phyloP scores from a whole-genome alignment of 768 basidiomycete species.

The Suillus subaureus region DNA sequence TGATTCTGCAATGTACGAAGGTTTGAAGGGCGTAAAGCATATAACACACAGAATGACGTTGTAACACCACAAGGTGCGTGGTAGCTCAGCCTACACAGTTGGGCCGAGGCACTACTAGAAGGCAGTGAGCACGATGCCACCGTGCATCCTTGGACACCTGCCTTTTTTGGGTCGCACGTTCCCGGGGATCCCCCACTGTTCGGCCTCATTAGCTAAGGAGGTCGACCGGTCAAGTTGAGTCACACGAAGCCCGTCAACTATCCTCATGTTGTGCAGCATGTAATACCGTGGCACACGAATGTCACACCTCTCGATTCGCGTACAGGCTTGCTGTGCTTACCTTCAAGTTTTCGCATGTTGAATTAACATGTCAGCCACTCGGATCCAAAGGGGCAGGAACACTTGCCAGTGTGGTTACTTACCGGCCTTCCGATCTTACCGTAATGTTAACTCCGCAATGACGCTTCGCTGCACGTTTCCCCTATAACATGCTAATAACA shows the following conservation, averaged over 20 bases:
- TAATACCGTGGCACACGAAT: neutral
- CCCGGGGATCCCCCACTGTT: neutral
- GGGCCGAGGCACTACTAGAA: neutral
- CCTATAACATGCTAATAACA: neutral
- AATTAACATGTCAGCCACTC: neutral
- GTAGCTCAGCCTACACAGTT: neutral
- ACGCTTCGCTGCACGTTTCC: neutral
- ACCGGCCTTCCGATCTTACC: neutral
- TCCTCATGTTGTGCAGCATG: constrained; percentile 4
- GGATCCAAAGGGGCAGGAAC: constrained; percentile 1
- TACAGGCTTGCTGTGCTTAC: constrained; percentile 1
- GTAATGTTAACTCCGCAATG: neutral
- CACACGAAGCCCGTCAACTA: too few species aligned
- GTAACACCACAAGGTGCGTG: neutral
- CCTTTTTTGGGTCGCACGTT: neutral
- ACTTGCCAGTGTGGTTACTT: neutral
- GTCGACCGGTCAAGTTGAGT: neutral
- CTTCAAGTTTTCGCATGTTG: neutral
- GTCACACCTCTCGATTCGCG: neutral
- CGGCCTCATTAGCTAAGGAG: neutral
- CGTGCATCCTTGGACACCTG: neutral
- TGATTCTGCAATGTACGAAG: neutral
- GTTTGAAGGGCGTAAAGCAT: neutral
- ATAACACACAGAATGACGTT: neutral
- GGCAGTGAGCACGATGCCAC: neutral